A percentile compares a stretch with the other conserved stretches of the same genome.
Evolutionary conservation across 495 filamentous ascomycete genomes (phyloP).

Genomic region (Massariosphaeria phaeospora): DNA sequence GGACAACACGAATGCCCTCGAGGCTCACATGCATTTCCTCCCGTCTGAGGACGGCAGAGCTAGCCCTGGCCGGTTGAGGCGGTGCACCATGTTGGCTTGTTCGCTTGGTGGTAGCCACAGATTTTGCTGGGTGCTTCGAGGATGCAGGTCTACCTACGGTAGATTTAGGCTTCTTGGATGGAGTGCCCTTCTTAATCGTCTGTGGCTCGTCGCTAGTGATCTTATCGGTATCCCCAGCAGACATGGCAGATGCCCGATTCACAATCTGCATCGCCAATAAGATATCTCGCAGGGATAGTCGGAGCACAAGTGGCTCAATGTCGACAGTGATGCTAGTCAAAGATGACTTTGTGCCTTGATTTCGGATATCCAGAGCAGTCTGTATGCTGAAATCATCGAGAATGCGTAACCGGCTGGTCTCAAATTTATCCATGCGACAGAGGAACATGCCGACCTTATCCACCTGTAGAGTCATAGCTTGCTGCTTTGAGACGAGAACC

Average conservation of each 20-base stretch:
- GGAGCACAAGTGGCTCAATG: slow-evolving; percentile 85
- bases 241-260: slow-evolving; percentile 86
- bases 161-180: slow-evolving; percentile 33
- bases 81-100: slow-evolving; percentile 27
- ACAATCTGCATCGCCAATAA: slow-evolving; percentile 89
- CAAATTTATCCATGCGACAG: slow-evolving; percentile 96
- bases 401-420: slow-evolving; percentile 78
- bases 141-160: slow-evolving; percentile 54
- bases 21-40: slow-evolving; percentile 81
- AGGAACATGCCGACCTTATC: slow-evolving; percentile 95
- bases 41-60: slow-evolving; percentile 60
- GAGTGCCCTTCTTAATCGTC: slow-evolving; percentile 63
- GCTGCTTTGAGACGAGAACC: slow-evolving; percentile 85
- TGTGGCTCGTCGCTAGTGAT: slow-evolving; percentile 52
- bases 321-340: slow-evolving; percentile 78
- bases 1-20: slow-evolving; percentile 83
- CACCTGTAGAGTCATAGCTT: slow-evolving; percentile 87
- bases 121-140: slow-evolving; percentile 47
- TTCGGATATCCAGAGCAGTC: slow-evolving; percentile 75
- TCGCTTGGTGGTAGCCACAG: slow-evolving; percentile 38
- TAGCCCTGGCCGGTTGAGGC: slow-evolving; percentile 25
- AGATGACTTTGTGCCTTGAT: slow-evolving; percentile 59
- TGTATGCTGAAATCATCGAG: slow-evolving; percentile 92
- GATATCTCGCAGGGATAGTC: slow-evolving; percentile 89
- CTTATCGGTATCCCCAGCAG: slow-evolving; percentile 45